These are phyloP conservation scores for Lizonia empirigonia DNA, from an alignment of 2,329 filamentous ascomycete genomes.

Conservation along the genomic window DNA sequence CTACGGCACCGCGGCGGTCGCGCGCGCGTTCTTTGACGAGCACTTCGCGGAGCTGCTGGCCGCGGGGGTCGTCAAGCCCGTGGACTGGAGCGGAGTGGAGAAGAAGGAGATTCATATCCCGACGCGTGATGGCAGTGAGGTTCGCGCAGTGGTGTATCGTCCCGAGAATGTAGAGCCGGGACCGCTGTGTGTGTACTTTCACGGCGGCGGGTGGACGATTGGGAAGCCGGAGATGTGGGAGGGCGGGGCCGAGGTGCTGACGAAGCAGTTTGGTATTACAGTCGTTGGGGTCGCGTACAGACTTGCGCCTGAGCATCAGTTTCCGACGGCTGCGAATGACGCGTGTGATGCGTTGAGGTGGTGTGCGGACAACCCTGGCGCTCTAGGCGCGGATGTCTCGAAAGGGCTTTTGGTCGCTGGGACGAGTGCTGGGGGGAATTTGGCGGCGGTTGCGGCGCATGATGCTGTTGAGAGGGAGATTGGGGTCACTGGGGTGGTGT, in stretches of 20 bases:
- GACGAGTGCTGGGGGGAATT: conserved; percentile 23
- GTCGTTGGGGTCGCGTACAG: neutral
- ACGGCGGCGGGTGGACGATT: neutral
- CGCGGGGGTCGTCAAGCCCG: conserved; percentile 10
- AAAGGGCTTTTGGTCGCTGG: conserved; percentile 27
- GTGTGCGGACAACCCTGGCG: conserved; percentile 19
- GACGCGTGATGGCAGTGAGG: conserved; percentile 9
- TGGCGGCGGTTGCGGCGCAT: conserved; percentile 22
- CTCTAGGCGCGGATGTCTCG: conserved; percentile 13
- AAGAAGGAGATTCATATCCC: conserved; percentile 24
- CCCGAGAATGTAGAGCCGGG: neutral
- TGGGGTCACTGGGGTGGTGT: conserved; percentile 22
- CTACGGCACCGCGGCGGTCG: neutral
- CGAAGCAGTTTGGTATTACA: neutral
- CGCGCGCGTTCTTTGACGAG: conserved; percentile 7
- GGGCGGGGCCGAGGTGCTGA: neutral
- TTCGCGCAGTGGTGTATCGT: conserved; percentile 16
- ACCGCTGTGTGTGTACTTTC: conserved; percentile 23
- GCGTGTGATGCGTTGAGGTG: conserved; percentile 20
- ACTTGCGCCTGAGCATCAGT: conserved; percentile 1
- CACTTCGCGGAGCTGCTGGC: conserved; percentile 9
- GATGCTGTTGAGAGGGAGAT: conserved; percentile 24
- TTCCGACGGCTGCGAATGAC: conserved; percentile 15
- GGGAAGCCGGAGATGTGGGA: neutral
- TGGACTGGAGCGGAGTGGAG: conserved; percentile 15